These are phyloP conservation scores for Lentinula sp. DNA, from an alignment of 768 basidiomycete genomes.

Conservation along the genomic window DNA sequence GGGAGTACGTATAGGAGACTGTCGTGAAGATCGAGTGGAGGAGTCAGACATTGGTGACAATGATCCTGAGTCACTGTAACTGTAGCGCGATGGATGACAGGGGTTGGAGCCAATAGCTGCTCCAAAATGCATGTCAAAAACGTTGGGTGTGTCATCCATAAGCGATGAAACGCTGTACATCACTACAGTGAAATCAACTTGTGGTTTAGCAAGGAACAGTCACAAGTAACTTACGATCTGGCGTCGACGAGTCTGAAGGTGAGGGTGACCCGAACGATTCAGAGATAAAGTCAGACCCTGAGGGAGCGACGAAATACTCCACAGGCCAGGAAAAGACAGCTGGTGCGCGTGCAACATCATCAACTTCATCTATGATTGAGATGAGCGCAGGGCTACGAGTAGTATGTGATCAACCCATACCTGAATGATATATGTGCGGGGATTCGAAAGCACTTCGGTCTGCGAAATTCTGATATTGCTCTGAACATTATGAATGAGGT, in stretches of 20 bases:
- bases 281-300: not conserved
- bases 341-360: not conserved
- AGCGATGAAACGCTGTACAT: not conserved
- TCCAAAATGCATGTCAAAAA: constrained; percentile 7
- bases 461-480: not conserved
- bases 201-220: accelerated
- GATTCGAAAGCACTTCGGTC: not conserved
- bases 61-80: not conserved
- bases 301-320: not conserved
- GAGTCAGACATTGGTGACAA: not conserved
- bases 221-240: not conserved
- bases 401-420: not conserved
- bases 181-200: not conserved
- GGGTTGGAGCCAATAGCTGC: not conserved
- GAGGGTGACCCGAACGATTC: not conserved
- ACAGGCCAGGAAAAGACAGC: constrained; percentile 1
- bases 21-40: not conserved
- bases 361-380: not conserved
- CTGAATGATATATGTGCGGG: not conserved
- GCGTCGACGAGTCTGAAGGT: not conserved
- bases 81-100: not conserved
- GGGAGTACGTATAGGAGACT: not conserved
- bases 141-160: not conserved
- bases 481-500: not conserved
- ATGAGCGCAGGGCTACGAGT: not conserved